phyloP scores from a whole-genome alignment of 768 basidiomycete species.

The Cubamyces sp. region DNA sequence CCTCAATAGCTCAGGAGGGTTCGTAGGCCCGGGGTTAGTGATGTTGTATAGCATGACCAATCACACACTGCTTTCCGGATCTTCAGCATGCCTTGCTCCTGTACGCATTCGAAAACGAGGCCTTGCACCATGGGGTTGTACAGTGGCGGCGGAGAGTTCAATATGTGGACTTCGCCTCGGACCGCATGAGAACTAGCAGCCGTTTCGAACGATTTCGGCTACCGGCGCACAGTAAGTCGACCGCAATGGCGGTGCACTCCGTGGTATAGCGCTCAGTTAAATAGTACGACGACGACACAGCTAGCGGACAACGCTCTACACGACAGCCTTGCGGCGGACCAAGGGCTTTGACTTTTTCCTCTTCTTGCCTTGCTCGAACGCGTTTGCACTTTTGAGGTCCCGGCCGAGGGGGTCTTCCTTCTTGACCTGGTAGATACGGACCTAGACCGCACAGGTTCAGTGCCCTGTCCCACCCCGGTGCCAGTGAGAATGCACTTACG shows the following conservation, averaged over 20 bases:
- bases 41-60: too few species aligned
- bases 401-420: constrained; percentile 92
- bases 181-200: too few species aligned
- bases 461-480: not conserved
- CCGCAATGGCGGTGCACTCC: not conserved
- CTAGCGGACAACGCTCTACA: constrained; percentile 27
- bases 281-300: not conserved
- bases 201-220: too few species aligned
- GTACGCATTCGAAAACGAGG: too few species aligned
- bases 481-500: constrained; percentile 48
- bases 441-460: constrained; percentile 41
- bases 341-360: constrained; percentile 79
- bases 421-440: constrained; percentile 94
- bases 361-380: constrained; percentile 87
- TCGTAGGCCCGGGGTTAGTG: too few species aligned
- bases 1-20: too few species aligned
- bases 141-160: too few species aligned
- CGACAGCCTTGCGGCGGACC: constrained; percentile 56
- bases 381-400: constrained; percentile 85
- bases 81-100: too few species aligned
- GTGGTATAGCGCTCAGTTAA: not conserved
- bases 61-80: too few species aligned
- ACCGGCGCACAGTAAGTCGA: too few species aligned
- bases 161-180: too few species aligned
- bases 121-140: too few species aligned